Evolutionary conservation across 169 alveolate genomes (phyloP), one percentile per base, ranked within the genome.

Genomic region (Plasmodium vivax): DNA sequence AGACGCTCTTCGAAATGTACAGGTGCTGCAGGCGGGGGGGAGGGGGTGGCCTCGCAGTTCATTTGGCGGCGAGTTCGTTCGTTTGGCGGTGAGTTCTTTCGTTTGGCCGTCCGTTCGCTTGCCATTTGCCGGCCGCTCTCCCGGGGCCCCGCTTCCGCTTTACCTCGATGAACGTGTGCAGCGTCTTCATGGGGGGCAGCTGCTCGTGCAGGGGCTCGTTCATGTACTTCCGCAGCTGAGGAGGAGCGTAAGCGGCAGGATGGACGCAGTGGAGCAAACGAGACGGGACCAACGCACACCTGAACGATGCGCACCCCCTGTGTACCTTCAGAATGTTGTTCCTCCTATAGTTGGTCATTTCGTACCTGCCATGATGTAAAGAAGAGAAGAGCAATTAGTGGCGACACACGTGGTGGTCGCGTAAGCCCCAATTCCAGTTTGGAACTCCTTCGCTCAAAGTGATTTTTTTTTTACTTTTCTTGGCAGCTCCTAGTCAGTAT

Each of bases 341-440:
- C 72, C 94, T 88, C 68, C 94, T 88, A 16, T 88, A 88, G 72
- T 88, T 88, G 38, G 94, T 88, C 94, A 88, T 72, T 80, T 88
- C 94, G 72, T 88, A 88, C 38, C 94, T 88, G 41, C 27, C 38
- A 5, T 58, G 75, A 51, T 27, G n/a, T 16, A 51, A 58, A 6
- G 72, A 47, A 41, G 34, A 34, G 19, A 23, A 27, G 32, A 27
- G 30, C 58, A 51, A 51, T 74, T 30, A 1, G 34, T 47, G 74
- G 27, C 14, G 3, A 30, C 51, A 73, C 4, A 23, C 23, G 43
- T 74, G 5, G 6, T 45, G 51, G 75, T 68, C 41, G 16, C 5
- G 27, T 30, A 68, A 68, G 19, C 23, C 7, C 23, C 23, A 51
- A 0, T 51, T 51, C 62, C 62, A 12, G 62, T 51, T 12, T 51